Base-by-base conservation (phyloP, 441 rosid species). In the Erodium texanum region DNA sequence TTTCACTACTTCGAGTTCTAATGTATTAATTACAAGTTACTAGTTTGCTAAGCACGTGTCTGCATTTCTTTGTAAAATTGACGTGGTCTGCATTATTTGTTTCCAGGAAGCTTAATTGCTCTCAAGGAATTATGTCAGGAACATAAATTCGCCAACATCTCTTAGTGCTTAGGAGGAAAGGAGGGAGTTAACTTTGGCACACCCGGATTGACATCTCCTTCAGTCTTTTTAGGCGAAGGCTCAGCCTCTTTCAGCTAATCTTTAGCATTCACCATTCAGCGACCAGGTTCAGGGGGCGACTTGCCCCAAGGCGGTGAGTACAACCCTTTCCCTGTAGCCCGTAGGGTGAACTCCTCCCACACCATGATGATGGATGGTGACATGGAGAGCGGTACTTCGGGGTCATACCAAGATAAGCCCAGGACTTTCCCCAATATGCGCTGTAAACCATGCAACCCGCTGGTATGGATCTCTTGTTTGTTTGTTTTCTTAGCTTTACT, bases 351-450 rank as follows among this genome's bases (percentile, higher is more conserved):
- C 78, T 89, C 85, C 73, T 84, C 83, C 34, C 78, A 71, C 36
- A 74, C 81, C 76, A 87, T 94, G 93, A 85, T 85, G 90, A 87
- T 92, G 73, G 93, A 81, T 78, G 93, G 87, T 76, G 96, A 90
- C 70, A 70, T 88, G 69, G 98, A 95, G 88, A 84, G 79, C 76
- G 93, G 91, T 58, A 77, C 74, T 77, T 67, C 89, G 86, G 84
- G 86, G 77, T 76, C 91, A 66, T 92, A 77, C 84, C 86, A 63
- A 68, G 98, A 92, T 62, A 85, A 89, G 84, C 88, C 87, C 1
- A 89, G 98, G 86, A 83, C 83, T 9, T 95, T 95, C 77, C 99
- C 99, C 66, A 87, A 65, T 81, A 89, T 89, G 99, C 91, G 97
- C 45, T 81, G 77, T 69, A 95, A 89, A 82, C 76, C 95, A 22